Evolutionary conservation across 371 early-diverging fungal species (phyloP).

Genomic region (Zopfochytrium polystomum): DNA sequence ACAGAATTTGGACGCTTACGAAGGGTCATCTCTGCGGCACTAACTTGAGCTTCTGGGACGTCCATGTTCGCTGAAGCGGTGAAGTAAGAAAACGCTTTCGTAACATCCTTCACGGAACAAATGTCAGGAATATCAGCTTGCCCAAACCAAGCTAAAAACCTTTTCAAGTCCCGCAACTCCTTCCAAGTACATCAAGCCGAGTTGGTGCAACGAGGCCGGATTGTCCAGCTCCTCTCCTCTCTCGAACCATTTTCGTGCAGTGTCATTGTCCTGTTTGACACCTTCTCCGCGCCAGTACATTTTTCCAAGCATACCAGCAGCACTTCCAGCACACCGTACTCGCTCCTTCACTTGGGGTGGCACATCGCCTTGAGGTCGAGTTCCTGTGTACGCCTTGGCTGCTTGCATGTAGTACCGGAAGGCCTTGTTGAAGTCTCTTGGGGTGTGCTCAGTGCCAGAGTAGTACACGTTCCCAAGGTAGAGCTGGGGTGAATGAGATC

Average conservation of each 20-base stretch:
- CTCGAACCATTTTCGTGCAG: slow-evolving; percentile 74
- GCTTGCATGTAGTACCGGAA: slow-evolving; percentile 48
- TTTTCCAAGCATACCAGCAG: slow-evolving; percentile 74
- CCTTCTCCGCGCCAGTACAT: slow-evolving; percentile 95
- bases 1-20: slow-evolving; percentile 19
- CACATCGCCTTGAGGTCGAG: slow-evolving; percentile 17
- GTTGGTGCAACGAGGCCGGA: slow-evolving; percentile 60
- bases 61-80: slow-evolving; percentile 38
- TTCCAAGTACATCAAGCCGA: slow-evolving; percentile 80
- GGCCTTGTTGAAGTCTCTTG: slow-evolving; percentile 65
- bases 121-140: not conserved
- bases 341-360: not conserved
- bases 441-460: slow-evolving; percentile 64
- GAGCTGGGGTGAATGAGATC: slow-evolving; percentile 42
- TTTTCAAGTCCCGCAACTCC: slow-evolving; percentile 59
- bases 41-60: slow-evolving; percentile 50
- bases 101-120: slow-evolving; percentile 19
- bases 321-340: slow-evolving; percentile 50
- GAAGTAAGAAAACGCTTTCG: slow-evolving; percentile 34
- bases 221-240: slow-evolving; percentile 62
- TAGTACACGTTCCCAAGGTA: slow-evolving; percentile 77
- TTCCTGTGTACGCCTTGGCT: slow-evolving; percentile 34
- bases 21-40: slow-evolving; percentile 37
- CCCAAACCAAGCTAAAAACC: slow-evolving; percentile 27
- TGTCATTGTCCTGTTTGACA: slow-evolving; percentile 49